phyloP scores from a whole-genome alignment of 495 filamentous ascomycete species.

The Penicillium coprophilum region DNA sequence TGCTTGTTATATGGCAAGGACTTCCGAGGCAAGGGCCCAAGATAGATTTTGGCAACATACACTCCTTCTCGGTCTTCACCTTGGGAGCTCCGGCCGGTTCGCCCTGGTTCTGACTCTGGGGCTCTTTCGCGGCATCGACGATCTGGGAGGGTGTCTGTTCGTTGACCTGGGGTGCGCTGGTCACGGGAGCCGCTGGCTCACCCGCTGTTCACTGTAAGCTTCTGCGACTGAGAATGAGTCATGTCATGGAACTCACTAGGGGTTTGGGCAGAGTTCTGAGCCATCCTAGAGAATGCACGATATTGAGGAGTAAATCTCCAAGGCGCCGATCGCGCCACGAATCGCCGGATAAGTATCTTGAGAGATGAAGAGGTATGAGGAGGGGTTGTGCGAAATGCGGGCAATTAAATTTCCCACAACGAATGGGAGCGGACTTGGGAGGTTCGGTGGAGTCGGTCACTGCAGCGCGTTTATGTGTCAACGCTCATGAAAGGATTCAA shows the following conservation, averaged over 20 bases:
- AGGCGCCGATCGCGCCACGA: slow-evolving; percentile 52
- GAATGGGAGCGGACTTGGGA: slow-evolving; percentile 33
- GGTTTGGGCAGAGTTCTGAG: slow-evolving; percentile 57
- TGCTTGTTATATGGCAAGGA: background rate
- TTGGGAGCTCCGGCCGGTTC: slow-evolving; percentile 46
- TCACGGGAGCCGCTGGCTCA: slow-evolving; percentile 52
- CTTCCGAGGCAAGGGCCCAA: background rate
- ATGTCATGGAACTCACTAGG: slow-evolving; percentile 47
- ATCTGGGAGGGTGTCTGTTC: slow-evolving; percentile 48
- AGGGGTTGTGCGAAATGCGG: slow-evolving; percentile 39
- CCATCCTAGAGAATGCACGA: slow-evolving; percentile 56
- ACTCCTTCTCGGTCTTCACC: slow-evolving; percentile 61
- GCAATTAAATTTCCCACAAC: slow-evolving; percentile 38
- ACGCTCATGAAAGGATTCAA: background rate
- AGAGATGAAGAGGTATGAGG: slow-evolving; percentile 28
- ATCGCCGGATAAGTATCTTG: slow-evolving; percentile 52
- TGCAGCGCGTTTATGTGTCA: slow-evolving; percentile 3
- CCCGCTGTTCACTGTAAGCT: slow-evolving; percentile 41
- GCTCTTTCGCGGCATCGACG: slow-evolving; percentile 39
- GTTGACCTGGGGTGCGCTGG: slow-evolving; percentile 47
- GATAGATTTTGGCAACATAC: slow-evolving; percentile 35
- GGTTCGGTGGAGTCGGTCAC: slow-evolving; percentile 30
- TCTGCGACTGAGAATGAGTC: slow-evolving; percentile 21
- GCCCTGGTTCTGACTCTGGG: slow-evolving; percentile 37
- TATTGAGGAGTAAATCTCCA: slow-evolving; percentile 47